Conservation (phyloP, 768 basidiomycete genomes). For the Mycena floridula region DNA sequence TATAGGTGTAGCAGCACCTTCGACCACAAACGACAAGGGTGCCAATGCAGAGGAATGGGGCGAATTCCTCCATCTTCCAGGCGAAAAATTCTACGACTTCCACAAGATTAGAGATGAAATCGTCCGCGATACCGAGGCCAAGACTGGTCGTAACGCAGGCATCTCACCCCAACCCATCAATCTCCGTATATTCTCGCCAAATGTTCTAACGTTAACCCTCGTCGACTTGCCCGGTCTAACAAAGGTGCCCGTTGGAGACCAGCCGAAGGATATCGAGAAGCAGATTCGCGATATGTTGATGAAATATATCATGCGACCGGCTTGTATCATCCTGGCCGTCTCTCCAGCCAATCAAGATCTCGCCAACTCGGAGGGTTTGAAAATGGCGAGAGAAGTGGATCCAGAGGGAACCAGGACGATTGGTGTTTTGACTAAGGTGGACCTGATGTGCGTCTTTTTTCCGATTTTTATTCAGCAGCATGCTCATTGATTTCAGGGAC, state of each 20-base stretch:
- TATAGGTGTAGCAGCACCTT: neutral
- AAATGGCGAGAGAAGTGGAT: constrained; percentile 94
- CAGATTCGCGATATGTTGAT: constrained; percentile 96
- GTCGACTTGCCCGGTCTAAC: constrained; percentile 97
- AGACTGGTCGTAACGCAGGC: constrained; percentile 97
- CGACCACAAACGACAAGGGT: constrained; percentile 54
- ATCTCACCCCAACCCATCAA: constrained; percentile 98
- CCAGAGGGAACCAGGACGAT: constrained; percentile 96
- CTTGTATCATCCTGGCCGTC: constrained; percentile 95
- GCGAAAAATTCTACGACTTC: constrained; percentile 98
- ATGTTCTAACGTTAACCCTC: constrained; percentile 93
- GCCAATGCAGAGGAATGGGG: constrained; percentile 98
- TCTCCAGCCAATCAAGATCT: constrained; percentile 95
- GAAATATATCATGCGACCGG: constrained; percentile 92
- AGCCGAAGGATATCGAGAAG: constrained; percentile 95
- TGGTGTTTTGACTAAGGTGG: constrained; percentile 97
- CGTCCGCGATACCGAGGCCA: constrained; percentile 92
- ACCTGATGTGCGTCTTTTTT: constrained; percentile 74
- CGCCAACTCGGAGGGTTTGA: constrained; percentile 97
- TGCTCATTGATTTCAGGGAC: constrained; percentile 60
- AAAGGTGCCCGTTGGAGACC: constrained; percentile 93
- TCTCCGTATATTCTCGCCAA: constrained; percentile 93
- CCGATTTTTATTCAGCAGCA: neutral
- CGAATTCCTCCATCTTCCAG: constrained; percentile 94
- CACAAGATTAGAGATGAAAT: constrained; percentile 96